A percentile compares a stretch with the other conserved stretches of the same genome.
These are phyloP conservation scores for Coccomyxa sp. DNA, from an alignment of 139 green algal species.

Conservation along the genomic window DNA sequence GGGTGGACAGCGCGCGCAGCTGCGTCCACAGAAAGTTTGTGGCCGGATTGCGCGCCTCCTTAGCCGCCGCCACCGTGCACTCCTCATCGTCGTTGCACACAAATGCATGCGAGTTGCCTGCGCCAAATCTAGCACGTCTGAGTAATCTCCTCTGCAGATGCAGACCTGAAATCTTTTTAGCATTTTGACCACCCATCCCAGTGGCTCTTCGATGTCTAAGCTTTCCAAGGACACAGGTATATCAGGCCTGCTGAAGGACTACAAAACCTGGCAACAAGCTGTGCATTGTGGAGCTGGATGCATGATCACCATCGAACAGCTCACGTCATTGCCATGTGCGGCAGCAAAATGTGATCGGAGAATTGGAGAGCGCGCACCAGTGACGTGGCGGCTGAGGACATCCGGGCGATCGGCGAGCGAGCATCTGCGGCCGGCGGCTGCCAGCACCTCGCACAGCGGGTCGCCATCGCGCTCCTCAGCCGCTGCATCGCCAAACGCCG, in stretches of 20 bases:
- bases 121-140: neutral
- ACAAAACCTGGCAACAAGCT: too few species aligned
- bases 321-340: too few species aligned
- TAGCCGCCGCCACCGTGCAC: conserved; percentile 21
- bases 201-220: neutral
- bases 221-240: neutral
- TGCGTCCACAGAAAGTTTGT: conserved; percentile 59
- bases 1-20: conserved; percentile 12
- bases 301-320: too few species aligned
- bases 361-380: conserved; percentile 9
- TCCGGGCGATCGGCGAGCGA: conserved; percentile 59
- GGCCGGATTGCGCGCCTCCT: conserved; percentile 8
- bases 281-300: too few species aligned
- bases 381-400: conserved; percentile 43
- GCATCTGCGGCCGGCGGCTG: conserved; percentile 11
- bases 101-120: conserved; percentile 38
- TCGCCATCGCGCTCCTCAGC: conserved; percentile 25
- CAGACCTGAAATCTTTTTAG: too few species aligned
- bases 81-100: conserved; percentile 41
- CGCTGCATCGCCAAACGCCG: conserved; percentile 15
- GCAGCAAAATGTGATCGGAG: too few species aligned
- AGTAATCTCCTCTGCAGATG: too few species aligned
- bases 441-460: conserved; percentile 57
- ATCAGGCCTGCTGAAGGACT: conserved; percentile 7
- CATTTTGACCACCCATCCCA: too few species aligned